Conservation (phyloP, 345 rosid genomes). For the Linum lewisii region DNA sequence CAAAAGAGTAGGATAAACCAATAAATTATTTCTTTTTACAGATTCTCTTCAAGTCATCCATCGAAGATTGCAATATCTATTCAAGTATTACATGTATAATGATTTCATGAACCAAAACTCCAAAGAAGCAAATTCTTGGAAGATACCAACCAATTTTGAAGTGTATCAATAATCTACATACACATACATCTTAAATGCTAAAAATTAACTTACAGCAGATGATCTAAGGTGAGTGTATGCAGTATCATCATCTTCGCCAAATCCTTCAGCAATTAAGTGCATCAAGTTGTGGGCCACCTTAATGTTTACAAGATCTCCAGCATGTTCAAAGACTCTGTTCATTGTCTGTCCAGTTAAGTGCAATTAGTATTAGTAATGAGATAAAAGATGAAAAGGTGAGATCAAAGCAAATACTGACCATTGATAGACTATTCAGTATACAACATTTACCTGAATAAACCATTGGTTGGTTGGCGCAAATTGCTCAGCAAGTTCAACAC, state of each 20-base stretch:
- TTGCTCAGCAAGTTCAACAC: slow-evolving; percentile 94
- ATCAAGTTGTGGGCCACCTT: slow-evolving; percentile 95
- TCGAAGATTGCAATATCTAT: neutral
- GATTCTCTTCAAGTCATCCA: neutral
- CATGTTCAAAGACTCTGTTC: slow-evolving; percentile 98
- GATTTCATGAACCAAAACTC: neutral
- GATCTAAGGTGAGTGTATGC: slow-evolving; percentile 84
- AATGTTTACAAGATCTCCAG: slow-evolving; percentile 86
- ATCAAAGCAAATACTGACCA: neutral
- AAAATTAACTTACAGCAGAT: slow-evolving; percentile 70
- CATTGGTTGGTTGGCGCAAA: slow-evolving; percentile 98
- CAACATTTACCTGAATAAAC: slow-evolving; percentile 76
- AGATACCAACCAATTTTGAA: neutral
- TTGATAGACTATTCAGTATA: neutral
- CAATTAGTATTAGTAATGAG: slow-evolving; percentile 11
- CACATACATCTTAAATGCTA: too few species aligned
- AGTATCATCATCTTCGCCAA: slow-evolving; percentile 82
- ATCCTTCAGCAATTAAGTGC: slow-evolving; percentile 95
- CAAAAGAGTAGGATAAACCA: neutral
- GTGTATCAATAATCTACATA: neutral
- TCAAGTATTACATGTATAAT: neutral
- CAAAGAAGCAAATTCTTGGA: neutral
- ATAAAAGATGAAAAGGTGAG: slow-evolving; percentile 15
- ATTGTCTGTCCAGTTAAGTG: slow-evolving; percentile 46
- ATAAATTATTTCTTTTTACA: neutral